Base-by-base conservation (phyloP, 2,329 filamentous ascomycete genomes). In the Fusarium tupiense region DNA sequence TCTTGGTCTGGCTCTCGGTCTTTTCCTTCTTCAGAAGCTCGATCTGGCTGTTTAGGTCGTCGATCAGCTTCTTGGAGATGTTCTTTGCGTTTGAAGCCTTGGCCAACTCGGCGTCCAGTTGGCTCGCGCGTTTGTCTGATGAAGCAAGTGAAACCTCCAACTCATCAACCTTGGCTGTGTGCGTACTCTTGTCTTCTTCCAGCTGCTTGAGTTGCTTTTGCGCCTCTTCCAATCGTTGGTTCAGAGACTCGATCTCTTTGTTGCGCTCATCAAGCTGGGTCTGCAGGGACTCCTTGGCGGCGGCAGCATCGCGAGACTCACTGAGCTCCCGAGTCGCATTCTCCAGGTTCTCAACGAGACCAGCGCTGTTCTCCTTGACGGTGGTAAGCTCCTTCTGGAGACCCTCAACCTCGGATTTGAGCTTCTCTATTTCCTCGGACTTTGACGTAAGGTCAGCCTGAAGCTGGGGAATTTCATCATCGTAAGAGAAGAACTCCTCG, bases 401-500 rank as follows among this genome's bases (percentile, higher is more conserved):
- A 4, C 85, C 87, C 26, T 89, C 86, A 35, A 97, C 90, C 76
- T 96, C 91, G 7, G 86, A 83, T 74, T 92, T 91, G 20, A 98
- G 88, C 52, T 87, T 88, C 60, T 91, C 88, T 43, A 96, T 90
- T 81, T 96, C 91, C 47, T 90, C 88, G 17, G 91, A 86, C 77
- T 93, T 93, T 64, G 91, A 88, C 59, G 91, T 87, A 8, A 96
- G 82, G 75, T 96, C 92, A 3, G 89, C 87, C 78, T 97, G 92
- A n/a, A 98, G 84, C 61, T 93, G 90, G 7, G 94, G 93, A 20
- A 97, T 87, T 82, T 98, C 96, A 58, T 92, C 92, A 67, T 98
- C 95, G 77, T 95, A 97, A 1, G 95, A 98, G 83, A 98, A 98
- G 83, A 98, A 93, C 56, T 97, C 94, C 73, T 95, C 93, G 24